phyloP scores from a whole-genome alignment of 73 alveolate species.

The Blepharisma japonicum region DNA sequence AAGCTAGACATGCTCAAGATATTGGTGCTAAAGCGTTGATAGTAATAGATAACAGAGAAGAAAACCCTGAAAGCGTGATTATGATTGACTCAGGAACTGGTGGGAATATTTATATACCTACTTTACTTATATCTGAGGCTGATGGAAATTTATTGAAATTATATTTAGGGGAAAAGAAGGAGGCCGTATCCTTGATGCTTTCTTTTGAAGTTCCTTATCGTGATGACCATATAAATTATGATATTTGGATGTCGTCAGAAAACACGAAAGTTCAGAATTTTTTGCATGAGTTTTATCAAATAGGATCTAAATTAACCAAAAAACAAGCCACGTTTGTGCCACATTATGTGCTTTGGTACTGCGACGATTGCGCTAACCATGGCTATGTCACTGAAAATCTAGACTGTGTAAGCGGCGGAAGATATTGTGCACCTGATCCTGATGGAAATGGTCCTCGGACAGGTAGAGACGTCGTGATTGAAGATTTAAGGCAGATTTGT shows the following conservation, averaged over 20 bases:
- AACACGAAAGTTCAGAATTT: conserved; percentile 25
- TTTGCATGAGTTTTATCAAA: conserved; percentile 24
- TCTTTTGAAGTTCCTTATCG: neutral
- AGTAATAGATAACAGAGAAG: conserved; percentile 48
- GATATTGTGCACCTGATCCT: conserved; percentile 55
- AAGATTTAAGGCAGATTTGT: conserved; percentile 78
- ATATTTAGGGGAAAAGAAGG: conserved; percentile 12
- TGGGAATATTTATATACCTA: conserved; percentile 64
- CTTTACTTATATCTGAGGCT: conserved; percentile 49
- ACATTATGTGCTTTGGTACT: conserved; percentile 25
- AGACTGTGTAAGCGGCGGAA: conserved; percentile 50
- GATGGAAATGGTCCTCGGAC: conserved; percentile 40
- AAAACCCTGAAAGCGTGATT: conserved; percentile 46
- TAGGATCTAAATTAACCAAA: conserved; percentile 27
- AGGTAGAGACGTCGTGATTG: conserved; percentile 66
- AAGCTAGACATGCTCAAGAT: conserved; percentile 70
- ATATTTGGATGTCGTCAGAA: conserved; percentile 18
- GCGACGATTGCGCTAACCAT: conserved; percentile 27
- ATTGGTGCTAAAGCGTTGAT: conserved; percentile 67
- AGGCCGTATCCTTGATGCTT: neutral
- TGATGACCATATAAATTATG: neutral
- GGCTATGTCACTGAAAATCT: conserved; percentile 13
- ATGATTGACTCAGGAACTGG: conserved; percentile 75
- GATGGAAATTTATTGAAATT: conserved; percentile 56
- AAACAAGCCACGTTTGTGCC: conserved; percentile 27